Conservation (phyloP, 2,329 filamentous ascomycete genomes). For the Xylariales sp. region DNA sequence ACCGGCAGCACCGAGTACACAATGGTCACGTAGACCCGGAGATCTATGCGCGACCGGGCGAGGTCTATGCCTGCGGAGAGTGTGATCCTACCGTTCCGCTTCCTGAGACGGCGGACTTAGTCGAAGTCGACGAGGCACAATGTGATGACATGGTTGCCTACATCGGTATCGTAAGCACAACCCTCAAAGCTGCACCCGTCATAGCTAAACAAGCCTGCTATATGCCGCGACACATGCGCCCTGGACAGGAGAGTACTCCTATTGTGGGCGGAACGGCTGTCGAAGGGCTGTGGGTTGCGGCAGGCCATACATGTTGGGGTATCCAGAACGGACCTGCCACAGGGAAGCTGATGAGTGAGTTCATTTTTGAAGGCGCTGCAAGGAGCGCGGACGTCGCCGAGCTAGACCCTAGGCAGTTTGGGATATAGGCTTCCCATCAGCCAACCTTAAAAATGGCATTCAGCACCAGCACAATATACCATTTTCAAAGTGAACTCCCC, state of each 20-base stretch:
- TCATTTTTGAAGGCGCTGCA: constrained; percentile 77
- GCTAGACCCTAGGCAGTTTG: constrained; percentile 75
- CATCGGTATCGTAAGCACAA: constrained; percentile 72
- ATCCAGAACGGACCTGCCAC: constrained; percentile 96
- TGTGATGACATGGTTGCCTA: constrained; percentile 91
- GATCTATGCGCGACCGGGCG: constrained; percentile 91
- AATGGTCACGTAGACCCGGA: constrained; percentile 80
- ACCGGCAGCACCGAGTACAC: constrained; percentile 64
- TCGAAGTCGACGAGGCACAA: constrained; percentile 77
- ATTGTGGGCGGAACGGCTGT: constrained; percentile 81
- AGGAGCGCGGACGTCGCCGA: constrained; percentile 74
- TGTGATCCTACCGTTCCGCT: constrained; percentile 81
- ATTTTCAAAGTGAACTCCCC: background rate
- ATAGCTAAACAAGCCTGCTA: constrained; percentile 91
- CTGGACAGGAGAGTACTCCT: constrained; percentile 73
- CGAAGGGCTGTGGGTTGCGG: constrained; percentile 81
- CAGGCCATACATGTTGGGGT: constrained; percentile 97
- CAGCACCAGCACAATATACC: background rate
- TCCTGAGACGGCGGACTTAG: constrained; percentile 79
- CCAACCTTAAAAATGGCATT: background rate
- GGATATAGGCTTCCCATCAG: constrained; percentile 54
- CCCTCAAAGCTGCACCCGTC: constrained; percentile 75
- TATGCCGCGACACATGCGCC: constrained; percentile 78
- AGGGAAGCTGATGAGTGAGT: constrained; percentile 82
- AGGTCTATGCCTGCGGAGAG: constrained; percentile 94